Base-by-base conservation (phyloP, 2,329 filamentous ascomycete species). In the Colletotrichum trifolii region DNA sequence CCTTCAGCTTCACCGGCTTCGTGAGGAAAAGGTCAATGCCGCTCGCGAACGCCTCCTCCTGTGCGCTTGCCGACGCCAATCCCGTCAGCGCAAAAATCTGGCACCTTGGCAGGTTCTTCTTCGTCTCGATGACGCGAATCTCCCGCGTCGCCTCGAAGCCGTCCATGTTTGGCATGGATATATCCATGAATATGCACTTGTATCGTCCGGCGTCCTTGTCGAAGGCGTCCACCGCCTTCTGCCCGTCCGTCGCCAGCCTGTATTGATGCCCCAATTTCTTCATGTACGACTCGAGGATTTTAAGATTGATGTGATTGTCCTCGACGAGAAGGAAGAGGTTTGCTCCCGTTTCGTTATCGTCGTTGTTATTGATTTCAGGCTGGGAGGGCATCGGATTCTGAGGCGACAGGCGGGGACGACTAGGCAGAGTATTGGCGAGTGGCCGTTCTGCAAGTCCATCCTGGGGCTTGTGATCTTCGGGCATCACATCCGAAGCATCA, bases 111-210 rank as follows among this genome's bases (percentile, higher is more conserved):
- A 84, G 70, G 0, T 76, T 73, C 6, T 77, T 71, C 0, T 82
- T 75, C 4, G 76, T 73, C 69, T 88, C 86, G 39, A 83, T 76
- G 1, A 78, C 76, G 1, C 85, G 78, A 12, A 87, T 86, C n/a
- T 76, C 74, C 1, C 80, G 74, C 1, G 84, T 85, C 0, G 82
- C 80, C 13, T 82, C 82, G 3, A 85, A 78, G 0, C 83, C 83
- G 65, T 88, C 82, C 70, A 88, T 82, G 3, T 87, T 73, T 0
- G 86, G 86, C 86, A 88, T 88, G 58, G 80, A 85, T 2, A 87
- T 82, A 67, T 88, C 85, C 70, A 79, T 81, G 5, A 81, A 67
- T 0, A 81, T 66, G 54, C 73, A 77, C 1, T 62, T 64, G 33
- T 71, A 79, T 0, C 70, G 55, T 0, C 67, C 67, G 0, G 71